Base-by-base conservation (phyloP, 345 rosid genomes). In the Brassica carinata region DNA sequence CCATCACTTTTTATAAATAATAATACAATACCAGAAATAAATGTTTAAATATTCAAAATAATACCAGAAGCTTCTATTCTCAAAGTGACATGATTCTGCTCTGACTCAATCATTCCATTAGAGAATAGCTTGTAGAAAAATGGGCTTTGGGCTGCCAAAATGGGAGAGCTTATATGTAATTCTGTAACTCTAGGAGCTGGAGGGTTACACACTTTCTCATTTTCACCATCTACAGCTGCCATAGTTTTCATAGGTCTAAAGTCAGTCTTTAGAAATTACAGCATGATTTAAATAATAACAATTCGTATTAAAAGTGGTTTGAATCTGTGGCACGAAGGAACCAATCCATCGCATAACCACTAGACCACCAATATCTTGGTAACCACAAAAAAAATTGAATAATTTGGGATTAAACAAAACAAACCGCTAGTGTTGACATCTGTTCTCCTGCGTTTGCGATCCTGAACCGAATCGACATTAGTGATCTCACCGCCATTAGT, bases 31-130 rank as follows among this genome's bases (percentile, higher is more conserved):
- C 59, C 59, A 53, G 15, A 15, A 53, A 13, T 4, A 53, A 53
- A 13, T 45, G 7, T 53, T 53, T 4, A 53, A 13, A n/a, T n/a
- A n/a, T 53, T 53, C 18, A 48, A 48, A 48, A 48, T 48, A 48
- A 53, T 84, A 92, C 97, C 97, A 61, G 94, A 90, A 73, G 86
- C 91, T 83, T 89, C 88, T 83, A 94, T 90, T 13, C 77, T 69
- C 70, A 94, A 83, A 51, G 94, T 92, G 8, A 89, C 80, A 62
- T 86, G 88, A 57, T 92, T 90, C 84, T 89, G 91, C 69, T 88
- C 89, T 0, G 93, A 88, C 76, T 91, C 95, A 62, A 80, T 86
- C 94, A 91, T 92, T 68, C 94, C 97, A 81, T 91, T 92, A 31
- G 92, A 92, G 80, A 92, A 88, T 67, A 94, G 83, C 15, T 90